phyloP scores from a whole-genome alignment of 1,284 basidiomycete genomes.

The Trichosporon sp. region DNA sequence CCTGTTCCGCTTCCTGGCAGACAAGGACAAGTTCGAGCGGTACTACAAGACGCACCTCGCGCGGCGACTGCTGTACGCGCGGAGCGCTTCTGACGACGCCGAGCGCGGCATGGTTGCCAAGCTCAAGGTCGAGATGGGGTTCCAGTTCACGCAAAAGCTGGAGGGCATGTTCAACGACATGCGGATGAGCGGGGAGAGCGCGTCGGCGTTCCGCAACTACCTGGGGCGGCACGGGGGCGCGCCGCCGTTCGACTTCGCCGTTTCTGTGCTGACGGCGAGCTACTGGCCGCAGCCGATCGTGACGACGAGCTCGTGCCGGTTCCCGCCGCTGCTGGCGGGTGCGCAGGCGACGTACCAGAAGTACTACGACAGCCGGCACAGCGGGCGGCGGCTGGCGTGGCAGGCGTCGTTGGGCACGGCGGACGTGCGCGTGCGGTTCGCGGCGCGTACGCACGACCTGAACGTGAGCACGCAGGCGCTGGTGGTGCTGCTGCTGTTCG shows the following conservation, averaged over 20 bases:
- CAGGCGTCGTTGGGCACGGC: conserved; percentile 88
- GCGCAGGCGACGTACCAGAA: conserved; percentile 74
- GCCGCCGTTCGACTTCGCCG: conserved; percentile 71
- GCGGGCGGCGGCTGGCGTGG: conserved; percentile 87
- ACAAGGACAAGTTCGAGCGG: conserved; percentile 96
- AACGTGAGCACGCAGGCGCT: conserved; percentile 89
- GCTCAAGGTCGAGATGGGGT: conserved; percentile 87
- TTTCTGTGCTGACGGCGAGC: conserved; percentile 86
- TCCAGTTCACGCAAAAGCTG: conserved; percentile 94
- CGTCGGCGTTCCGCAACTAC: conserved; percentile 60
- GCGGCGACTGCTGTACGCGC: conserved; percentile 77
- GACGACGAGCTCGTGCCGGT: conserved; percentile 58
- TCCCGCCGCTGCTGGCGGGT: conserved; percentile 63
- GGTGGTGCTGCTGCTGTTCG: conserved; percentile 84
- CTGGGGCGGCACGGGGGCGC: conserved; percentile 45
- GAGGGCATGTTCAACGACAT: conserved; percentile 99
- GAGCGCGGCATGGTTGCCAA: conserved; percentile 97
- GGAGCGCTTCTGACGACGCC: conserved; percentile 93
- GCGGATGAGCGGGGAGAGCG: conserved; percentile 80
- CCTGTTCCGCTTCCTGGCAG: conserved; percentile 87
- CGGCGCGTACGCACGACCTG: conserved; percentile 73
- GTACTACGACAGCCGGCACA: conserved; percentile 85
- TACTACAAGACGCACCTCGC: conserved; percentile 97
- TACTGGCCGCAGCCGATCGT: conserved; percentile 74
- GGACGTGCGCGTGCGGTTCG: conserved; percentile 82